Base-by-base conservation (phyloP, 1,284 basidiomycete genomes). In the Pseudozyma sp. region DNA sequence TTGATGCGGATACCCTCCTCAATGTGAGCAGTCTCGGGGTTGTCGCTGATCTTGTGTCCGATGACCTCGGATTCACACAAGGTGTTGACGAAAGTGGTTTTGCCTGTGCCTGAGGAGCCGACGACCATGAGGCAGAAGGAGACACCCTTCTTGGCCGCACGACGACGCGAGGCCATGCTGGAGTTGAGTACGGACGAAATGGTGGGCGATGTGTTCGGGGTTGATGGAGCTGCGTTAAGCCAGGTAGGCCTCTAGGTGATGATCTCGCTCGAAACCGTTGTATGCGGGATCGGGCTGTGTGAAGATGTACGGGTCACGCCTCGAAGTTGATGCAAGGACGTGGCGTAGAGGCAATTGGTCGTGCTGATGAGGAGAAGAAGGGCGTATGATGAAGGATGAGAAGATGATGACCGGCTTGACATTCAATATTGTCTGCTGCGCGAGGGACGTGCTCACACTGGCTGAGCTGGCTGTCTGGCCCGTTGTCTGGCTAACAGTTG, bases 1-100 rank as follows among this genome's bases (percentile, higher is more conserved):
- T 97, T 97, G 87, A 99, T 98, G 86, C 90, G 91, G 85, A 98
- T 96, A 67, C 93, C 93, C 83, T 94, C 92, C 86, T 99, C 96
- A 61, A 95, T 89, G 86, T 97, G 94, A 16, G 95, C 95, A n/a
- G 90, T 90, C 79, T 93, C 92, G 12, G 94, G 91, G 80, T 91
- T 90, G 85, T 96, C 93, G 71, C 90, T 90, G 56, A 93, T 89
- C 87, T 95, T 95, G 88, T 96, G 87, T 59, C 85, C 85, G 56
- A 86, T 83, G 31, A 86, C 87, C 73, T 86, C 86, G 42, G 80
- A 81, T 49, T 86, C 85, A 53, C 87, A 85, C 43, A 80, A 71
- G n/a, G 78, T 85, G 80, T 83, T 85, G 62, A 78, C 80, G 52
- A 80, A 82, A 38, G 78, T 85, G 51, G 78, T 85, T 71, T 85